Evolutionary conservation across 2,329 filamentous ascomycete species (phyloP).

Genomic region (Hymenoscyphus scutula): DNA sequence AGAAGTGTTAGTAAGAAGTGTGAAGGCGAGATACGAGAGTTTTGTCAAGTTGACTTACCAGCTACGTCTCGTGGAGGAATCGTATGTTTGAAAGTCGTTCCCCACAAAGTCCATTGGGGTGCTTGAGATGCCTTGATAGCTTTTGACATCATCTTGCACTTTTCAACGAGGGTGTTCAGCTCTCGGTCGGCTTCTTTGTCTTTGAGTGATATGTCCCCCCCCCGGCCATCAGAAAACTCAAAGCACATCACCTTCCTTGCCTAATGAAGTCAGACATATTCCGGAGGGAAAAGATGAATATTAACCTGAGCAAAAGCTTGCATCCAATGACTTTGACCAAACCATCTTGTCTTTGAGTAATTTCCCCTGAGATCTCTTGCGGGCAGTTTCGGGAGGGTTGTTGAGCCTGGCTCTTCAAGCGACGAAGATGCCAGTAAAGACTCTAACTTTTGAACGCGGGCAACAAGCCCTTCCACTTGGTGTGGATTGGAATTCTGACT

Average conservation of each 20-base stretch:
- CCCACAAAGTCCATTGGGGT: conserved; percentile 17
- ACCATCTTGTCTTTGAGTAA: conserved; percentile 30
- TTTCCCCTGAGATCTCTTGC: conserved; percentile 16
- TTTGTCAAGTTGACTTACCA: no score
- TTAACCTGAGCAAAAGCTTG: conserved; percentile 27
- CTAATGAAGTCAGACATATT: conserved; percentile 5
- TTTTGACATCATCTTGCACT: conserved; percentile 26
- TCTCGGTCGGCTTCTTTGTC: conserved; percentile 4
- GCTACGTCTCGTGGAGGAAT: conserved; percentile 22
- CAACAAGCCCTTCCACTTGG: conserved; percentile 12
- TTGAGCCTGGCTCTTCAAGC: neutral
- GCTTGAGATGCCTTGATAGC: conserved; percentile 20
- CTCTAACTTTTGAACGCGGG: conserved; percentile 18
- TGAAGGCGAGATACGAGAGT: no score
- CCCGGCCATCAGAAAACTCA: conserved; percentile 1
- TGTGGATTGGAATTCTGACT: neutral
- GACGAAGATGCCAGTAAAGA: conserved; percentile 4
- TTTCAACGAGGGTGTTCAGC: conserved; percentile 17
- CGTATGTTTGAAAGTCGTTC: conserved; percentile 19
- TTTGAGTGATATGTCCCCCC: conserved; percentile 2
- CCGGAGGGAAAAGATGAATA: neutral
- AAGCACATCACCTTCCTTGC: conserved; percentile 13
- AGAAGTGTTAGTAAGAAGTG: no score
- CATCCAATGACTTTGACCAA: conserved; percentile 32
- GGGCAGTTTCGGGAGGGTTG: neutral